Evolutionary conservation across 345 rosid genomes (phyloP), one percentile per base, ranked within the genome.

Genomic region (Chamaenerion angustifolium): DNA sequence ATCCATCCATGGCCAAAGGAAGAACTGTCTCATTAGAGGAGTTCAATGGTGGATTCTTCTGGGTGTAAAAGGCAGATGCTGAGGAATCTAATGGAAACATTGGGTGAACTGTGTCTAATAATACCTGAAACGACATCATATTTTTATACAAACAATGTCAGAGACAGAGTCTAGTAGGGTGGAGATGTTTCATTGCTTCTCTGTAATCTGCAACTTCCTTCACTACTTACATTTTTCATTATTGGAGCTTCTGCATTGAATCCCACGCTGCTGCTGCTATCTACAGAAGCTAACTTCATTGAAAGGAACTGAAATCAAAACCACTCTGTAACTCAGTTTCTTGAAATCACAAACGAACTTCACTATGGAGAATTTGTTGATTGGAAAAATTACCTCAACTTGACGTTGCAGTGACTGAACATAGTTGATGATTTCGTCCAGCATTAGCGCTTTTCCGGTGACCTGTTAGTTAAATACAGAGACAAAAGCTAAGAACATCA

Each of bases 201-300:
- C 25, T 21, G 25, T 14, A 10, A 6, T 16, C n/a, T 23, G 37
- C 12, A 18, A 35, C 6, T 13, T 21, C 11, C 1, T 14, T 11
- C 12, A 12, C 16, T 55, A 60, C 95, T 81, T 61, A 89, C 97
- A 64, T 85, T 79, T 60, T 85, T 81, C 51, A 94, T 61, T 66
- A 71, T 46, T 40, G 76, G 66, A 56, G 74, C 41, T 27, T 81
- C 79, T 73, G 73, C 51, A 66, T 74, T 77, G 70, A 64, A 66
- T 46, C 79, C 88, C 82, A 73, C 73, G 72, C 85, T 71, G 57
- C 70, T 74, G 73, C 86, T 71, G 81, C 86, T 70, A 57, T 81
- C 77, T 53, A 85, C 88, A 47, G 97, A 74, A 58, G 97, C 76
- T 69, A 89, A 64, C 81, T 85, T 85, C 97, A 89, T 89, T 0